Evolutionary conservation across 352 stramenopile genomes (phyloP).

Genomic region (Phytopythium kandeliae): DNA sequence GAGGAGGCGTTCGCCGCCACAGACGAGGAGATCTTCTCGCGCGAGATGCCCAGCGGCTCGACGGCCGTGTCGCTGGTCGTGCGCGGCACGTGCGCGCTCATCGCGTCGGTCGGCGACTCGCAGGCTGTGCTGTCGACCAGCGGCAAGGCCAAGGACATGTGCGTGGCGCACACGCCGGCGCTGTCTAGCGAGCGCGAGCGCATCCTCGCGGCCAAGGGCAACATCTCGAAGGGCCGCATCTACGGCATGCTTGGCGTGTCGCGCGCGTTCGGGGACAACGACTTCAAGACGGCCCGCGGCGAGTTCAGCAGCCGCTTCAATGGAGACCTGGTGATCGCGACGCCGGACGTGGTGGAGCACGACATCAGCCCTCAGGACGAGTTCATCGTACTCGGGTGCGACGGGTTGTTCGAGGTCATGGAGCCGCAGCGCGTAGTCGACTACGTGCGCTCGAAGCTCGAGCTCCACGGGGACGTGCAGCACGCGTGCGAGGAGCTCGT

Average conservation of each 20-base stretch:
- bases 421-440: constrained; percentile 72
- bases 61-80: constrained; percentile 64
- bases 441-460: constrained; percentile 71
- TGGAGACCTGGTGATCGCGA: constrained; percentile 69
- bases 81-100: constrained; percentile 36
- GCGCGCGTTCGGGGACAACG: constrained; percentile 78
- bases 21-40: constrained; percentile 70
- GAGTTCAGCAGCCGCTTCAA: constrained; percentile 81
- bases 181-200: constrained; percentile 64
- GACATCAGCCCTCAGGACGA: constrained; percentile 54
- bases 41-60: constrained; percentile 67
- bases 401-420: constrained; percentile 87
- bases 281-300: constrained; percentile 81
- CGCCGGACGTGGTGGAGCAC: constrained; percentile 58
- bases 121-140: constrained; percentile 68
- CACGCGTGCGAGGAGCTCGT: constrained; percentile 81
- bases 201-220: constrained; percentile 77
- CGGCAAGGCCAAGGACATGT: constrained; percentile 51
- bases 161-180: constrained; percentile 61
- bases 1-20: constrained; percentile 45
- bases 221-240: constrained; percentile 79
- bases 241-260: constrained; percentile 82
- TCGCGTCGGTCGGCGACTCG: constrained; percentile 77
- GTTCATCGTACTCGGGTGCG: constrained; percentile 79
- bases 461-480: constrained; percentile 64